Conservation (phyloP, 2,329 filamentous ascomycete genomes). For the Knoxdaviesia capensis region DNA sequence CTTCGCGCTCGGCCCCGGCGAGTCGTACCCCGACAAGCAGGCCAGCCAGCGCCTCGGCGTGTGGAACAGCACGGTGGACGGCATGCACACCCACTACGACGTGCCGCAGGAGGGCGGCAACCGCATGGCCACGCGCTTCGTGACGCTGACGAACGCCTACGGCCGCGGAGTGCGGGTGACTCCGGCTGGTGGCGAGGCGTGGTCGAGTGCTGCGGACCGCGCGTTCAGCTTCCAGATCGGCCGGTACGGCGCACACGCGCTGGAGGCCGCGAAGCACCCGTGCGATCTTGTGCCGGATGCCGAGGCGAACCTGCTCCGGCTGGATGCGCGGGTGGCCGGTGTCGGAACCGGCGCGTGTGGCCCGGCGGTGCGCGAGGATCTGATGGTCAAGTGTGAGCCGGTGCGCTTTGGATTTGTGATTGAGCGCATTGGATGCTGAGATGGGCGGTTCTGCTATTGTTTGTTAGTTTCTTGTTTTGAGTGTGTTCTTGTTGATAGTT, state of each 20-base stretch:
- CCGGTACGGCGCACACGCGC: slow-evolving; percentile 27
- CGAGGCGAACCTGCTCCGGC: slow-evolving; percentile 20
- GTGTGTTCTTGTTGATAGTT: too few relatives aligned
- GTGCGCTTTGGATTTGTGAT: too few relatives aligned
- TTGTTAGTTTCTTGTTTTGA: too few relatives aligned
- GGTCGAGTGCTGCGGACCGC: slow-evolving; percentile 5
- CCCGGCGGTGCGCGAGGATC: slow-evolving; percentile 23
- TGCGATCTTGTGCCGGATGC: slow-evolving; percentile 32
- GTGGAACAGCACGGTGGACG: slow-evolving; percentile 20
- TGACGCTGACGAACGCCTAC: slow-evolving; percentile 16
- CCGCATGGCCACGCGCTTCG: slow-evolving; percentile 37
- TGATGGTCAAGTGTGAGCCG: slow-evolving; percentile 14
- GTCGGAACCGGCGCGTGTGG: slow-evolving; percentile 29
- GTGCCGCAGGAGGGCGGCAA: slow-evolving; percentile 51
- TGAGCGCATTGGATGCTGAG: too few relatives aligned
- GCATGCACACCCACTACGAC: slow-evolving; percentile 39
- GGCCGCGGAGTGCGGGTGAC: slow-evolving; percentile 12
- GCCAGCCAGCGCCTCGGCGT: slow-evolving; percentile 31
- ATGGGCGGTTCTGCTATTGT: too few relatives aligned
- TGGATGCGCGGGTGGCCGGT: slow-evolving; percentile 26
- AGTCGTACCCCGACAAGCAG: slow-evolving; percentile 44
- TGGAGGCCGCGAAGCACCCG: slow-evolving; percentile 42
- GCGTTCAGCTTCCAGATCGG: slow-evolving; percentile 34
- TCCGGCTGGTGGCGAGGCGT: slow-evolving; percentile 8
- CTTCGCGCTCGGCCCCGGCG: slow-evolving; percentile 43